A percentile compares a stretch with the other conserved stretches of the same genome.
These are phyloP conservation scores for Yarrowia sp. DNA, from an alignment of 805 yeast species.

Conservation along the genomic window DNA sequence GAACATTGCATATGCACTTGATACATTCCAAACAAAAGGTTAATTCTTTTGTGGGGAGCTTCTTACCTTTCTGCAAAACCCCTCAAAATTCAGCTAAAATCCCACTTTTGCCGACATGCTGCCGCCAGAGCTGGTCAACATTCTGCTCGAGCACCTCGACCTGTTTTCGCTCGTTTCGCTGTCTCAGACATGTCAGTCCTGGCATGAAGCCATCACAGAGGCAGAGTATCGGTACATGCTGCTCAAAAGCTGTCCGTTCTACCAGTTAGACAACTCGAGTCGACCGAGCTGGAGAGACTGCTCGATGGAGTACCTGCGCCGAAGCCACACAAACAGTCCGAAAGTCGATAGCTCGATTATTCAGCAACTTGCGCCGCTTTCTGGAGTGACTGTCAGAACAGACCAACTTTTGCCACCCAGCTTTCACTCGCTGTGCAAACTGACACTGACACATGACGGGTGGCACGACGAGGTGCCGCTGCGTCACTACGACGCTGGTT, in stretches of 20 bases:
- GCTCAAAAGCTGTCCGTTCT: background rate
- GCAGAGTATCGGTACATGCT: background rate
- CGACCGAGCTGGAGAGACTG: background rate
- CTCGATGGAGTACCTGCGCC: background rate
- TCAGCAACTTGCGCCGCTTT: background rate
- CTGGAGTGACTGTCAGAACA: background rate
- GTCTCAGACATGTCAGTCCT: background rate
- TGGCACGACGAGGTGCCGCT: background rate
- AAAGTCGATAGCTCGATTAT: background rate
- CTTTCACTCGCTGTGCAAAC: background rate
- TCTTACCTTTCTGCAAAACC: background rate
- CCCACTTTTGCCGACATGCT: background rate
- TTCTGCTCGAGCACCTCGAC: background rate
- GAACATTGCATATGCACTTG: background rate
- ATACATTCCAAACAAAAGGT: constrained; percentile 1
- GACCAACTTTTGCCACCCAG: background rate
- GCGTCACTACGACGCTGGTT: background rate
- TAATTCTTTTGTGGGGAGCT: background rate
- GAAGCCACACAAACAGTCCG: background rate
- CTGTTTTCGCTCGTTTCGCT: background rate
- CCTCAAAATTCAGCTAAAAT: background rate
- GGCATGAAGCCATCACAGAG: background rate
- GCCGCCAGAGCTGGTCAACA: background rate
- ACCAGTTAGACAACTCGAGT: background rate
- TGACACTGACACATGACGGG: background rate